Base-by-base conservation (phyloP, 139 green algal genomes). In the Haematococcus lacustris region DNA sequence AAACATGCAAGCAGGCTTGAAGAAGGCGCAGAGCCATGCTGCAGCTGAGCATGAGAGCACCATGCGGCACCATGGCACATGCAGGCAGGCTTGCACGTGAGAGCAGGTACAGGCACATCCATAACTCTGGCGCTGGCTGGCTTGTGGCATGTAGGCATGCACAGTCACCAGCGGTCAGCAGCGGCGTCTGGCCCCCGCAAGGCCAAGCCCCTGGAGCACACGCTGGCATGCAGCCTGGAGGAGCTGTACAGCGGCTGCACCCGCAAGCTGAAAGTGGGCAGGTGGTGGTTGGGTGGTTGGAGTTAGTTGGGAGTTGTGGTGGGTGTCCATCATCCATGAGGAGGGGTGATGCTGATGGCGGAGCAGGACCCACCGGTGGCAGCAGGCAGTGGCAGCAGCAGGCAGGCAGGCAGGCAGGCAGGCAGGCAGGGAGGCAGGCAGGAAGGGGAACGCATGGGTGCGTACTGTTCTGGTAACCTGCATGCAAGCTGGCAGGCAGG, bases 191-290 rank as follows among this genome's bases (percentile, higher is more conserved):
- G 82, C 3, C 75, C 76, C 0, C 65, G 67, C 33, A 89, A 93
- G 77, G 80, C 88, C 41, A 72, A 80, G 13, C 38, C 89, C 2
- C 83, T 91, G 3, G 80, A 88, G 64, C 75, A 83, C 67, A 64
- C 76, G 28, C 76, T 96, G 30, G 59, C 57, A 0, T 89, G 85
- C 68, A 88, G 79, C 0, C 76, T 96, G 30, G 89, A 97, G 75
- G 90, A 93, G 38, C 61, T 79, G 4, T 84, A 78, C 59, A 71
- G 21, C 21, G 77, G 88, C 40, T 80, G 65, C 71, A 87, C 78
- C 0, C 38, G 62, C 37, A 60, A 60, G 60, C 2, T 37, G 38
- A 39, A 21, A 23, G 39, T 30, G 9, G 53, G 35, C 37, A 23
- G 7, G 17, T 26, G 26, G 41, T 41, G 34, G 13, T 28, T 32